A percentile compares a stretch with the other conserved stretches of the same genome.
phyloP scores from a whole-genome alignment of 805 yeast genomes.

The Cyberlindnera sargentensis region DNA sequence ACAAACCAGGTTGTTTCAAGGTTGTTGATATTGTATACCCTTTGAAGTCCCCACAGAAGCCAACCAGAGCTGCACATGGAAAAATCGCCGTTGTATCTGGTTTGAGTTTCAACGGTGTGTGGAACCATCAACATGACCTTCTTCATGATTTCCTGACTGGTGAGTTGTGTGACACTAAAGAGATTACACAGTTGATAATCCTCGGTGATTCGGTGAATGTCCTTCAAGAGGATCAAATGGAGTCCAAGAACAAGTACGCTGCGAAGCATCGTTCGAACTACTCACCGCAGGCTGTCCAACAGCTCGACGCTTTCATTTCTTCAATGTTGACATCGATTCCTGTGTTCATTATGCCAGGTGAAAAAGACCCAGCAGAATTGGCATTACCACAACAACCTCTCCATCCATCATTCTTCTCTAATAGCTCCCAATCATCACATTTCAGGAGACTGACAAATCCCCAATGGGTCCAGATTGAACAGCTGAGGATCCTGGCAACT shows the following conservation, averaged over 20 bases:
- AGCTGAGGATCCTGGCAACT: constrained; percentile 56
- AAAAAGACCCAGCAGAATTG: constrained; percentile 74
- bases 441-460: constrained; percentile 63
- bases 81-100: constrained; percentile 78
- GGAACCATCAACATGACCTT: constrained; percentile 43
- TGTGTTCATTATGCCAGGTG: constrained; percentile 79
- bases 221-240: constrained; percentile 6
- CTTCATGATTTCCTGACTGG: constrained; percentile 70
- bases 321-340: constrained; percentile 56
- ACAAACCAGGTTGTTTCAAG: constrained; percentile 75
- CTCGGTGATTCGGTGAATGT: constrained; percentile 62
- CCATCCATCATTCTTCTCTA: constrained; percentile 65
- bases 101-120: constrained; percentile 44
- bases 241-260: constrained; percentile 31
- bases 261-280: constrained; percentile 47
- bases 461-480: constrained; percentile 53
- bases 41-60: constrained; percentile 47
- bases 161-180: constrained; percentile 36
- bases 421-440: constrained; percentile 29
- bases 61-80: constrained; percentile 12
- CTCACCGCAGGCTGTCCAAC: constrained; percentile 38
- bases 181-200: constrained; percentile 48
- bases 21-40: constrained; percentile 79
- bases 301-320: constrained; percentile 52
- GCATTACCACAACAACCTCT: constrained; percentile 87